Evolutionary conservation across 2,329 filamentous ascomycete genomes (phyloP), one percentile per base, ranked within the genome.

Genomic region (Hirsutella thompsonii): DNA sequence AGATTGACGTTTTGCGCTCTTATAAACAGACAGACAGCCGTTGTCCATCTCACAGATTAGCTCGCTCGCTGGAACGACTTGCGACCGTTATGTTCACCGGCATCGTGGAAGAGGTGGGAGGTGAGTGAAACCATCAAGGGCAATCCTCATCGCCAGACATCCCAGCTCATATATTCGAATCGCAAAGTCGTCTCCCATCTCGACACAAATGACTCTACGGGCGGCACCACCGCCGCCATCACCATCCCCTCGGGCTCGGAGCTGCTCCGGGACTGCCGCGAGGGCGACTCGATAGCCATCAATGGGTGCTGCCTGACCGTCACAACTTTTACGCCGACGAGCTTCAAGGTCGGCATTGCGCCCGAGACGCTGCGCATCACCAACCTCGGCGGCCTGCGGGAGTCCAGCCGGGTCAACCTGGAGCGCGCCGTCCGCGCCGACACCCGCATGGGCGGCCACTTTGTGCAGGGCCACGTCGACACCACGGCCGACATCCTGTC

Each of bases 401-500:
- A 76, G 45, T 69, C 69, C 34, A 83, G 79, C 45, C 69, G 67
- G 19, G 89, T 96, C 49, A 98, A 98, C 62, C 81, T 98, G 40
- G 92, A 98, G 69, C 81, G 92, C 14, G 90, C 92, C 3, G 89
- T 98, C 41, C 82, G 83, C 16, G 87, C 88, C 4, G 77, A 83
- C 53, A 95, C 90, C 36, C 85, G 92, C 42, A 96, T 98, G 87
- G 92, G 93, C 37, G 92, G 92, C 1, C 92, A 98, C 66, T 94
- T 96, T 55, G 90, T 96, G 26, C 93, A 98, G 65, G 92, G 92
- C 33, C 92, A 98, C 61, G 90, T 98, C 45, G 93, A 98, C 62
- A 90, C 87, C 10, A 79, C 82, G 32, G 92, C 90, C 0, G 75
- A 73, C 35, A 83, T 98, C 45, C 57, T 81, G 32, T 74, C 75